Evolutionary conservation across 2,329 filamentous ascomycete genomes (phyloP).

Genomic region (Claviceps pazoutovae): DNA sequence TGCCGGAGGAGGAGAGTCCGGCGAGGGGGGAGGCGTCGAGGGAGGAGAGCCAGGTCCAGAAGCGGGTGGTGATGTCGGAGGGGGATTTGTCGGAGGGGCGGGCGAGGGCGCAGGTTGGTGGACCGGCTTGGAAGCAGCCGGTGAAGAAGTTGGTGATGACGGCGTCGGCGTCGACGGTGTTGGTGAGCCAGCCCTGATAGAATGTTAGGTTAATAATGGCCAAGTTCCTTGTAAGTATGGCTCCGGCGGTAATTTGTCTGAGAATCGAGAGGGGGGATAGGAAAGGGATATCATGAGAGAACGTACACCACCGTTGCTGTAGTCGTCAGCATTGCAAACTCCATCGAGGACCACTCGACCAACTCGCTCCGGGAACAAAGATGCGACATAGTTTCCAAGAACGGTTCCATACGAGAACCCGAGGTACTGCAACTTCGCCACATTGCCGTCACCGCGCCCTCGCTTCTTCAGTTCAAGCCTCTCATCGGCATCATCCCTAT

Average conservation of each 20-base stretch:
- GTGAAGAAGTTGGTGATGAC: conserved; percentile 20
- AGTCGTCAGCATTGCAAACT: conserved; percentile 24
- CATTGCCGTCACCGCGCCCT: neutral
- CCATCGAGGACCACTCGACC: conserved; percentile 28
- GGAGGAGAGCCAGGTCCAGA: conserved; percentile 16
- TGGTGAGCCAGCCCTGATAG: conserved; percentile 20
- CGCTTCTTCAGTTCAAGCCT: conserved; percentile 8
- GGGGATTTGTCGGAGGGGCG: conserved; percentile 12
- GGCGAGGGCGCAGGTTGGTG: conserved; percentile 16
- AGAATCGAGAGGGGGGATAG: neutral
- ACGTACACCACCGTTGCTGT: conserved; percentile 17
- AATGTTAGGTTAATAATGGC: too few species aligned
- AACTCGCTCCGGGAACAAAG: conserved; percentile 23
- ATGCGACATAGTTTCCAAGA: conserved; percentile 22
- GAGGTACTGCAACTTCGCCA: conserved; percentile 28
- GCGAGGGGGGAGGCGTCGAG: conserved; percentile 17
- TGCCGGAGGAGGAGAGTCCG: conserved; percentile 9
- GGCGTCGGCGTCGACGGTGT: conserved; percentile 24
- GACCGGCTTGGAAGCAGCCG: conserved; percentile 20
- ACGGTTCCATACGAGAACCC: conserved; percentile 33
- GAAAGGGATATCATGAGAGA: neutral
- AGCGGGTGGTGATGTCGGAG: conserved; percentile 18
- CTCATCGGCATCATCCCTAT: neutral
- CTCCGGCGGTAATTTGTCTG: neutral
- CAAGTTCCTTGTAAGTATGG: too few species aligned